Conservation (phyloP, 1,284 basidiomycete species). For the Abortiporus biennis region DNA sequence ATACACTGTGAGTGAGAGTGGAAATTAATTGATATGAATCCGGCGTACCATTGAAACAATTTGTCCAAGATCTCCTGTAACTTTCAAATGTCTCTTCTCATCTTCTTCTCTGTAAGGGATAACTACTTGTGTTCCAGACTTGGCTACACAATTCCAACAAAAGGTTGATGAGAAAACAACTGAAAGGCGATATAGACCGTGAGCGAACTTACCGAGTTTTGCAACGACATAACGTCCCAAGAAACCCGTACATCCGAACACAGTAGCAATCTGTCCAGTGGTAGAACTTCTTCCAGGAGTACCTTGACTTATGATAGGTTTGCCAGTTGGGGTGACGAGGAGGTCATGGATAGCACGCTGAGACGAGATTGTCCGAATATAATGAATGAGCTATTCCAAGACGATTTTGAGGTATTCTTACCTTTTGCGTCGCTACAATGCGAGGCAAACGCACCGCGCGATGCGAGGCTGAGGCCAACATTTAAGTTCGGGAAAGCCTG, state of each 20-base stretch:
- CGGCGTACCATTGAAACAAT: conserved; percentile 90
- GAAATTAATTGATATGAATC: conserved; percentile 9
- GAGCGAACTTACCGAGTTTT: conserved; percentile 67
- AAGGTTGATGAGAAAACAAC: not conserved
- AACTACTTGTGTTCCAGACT: conserved; percentile 90
- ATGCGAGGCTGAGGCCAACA: not conserved
- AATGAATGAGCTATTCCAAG: too few species aligned
- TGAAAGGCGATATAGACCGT: not conserved
- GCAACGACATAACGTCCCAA: conserved; percentile 91
- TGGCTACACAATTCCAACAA: conserved; percentile 49
- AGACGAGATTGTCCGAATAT: conserved; percentile 2
- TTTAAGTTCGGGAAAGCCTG: too few species aligned
- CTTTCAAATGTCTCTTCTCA: conserved; percentile 85
- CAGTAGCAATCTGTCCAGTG: conserved; percentile 89
- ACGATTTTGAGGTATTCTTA: not conserved
- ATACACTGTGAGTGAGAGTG: not conserved
- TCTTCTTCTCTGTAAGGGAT: conserved; percentile 97
- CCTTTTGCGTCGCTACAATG: not conserved
- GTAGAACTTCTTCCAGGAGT: conserved; percentile 83
- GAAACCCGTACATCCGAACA: conserved; percentile 97
- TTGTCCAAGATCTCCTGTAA: conserved; percentile 96
- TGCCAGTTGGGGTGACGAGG: conserved; percentile 52
- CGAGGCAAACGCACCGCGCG: not conserved
- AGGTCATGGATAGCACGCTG: conserved; percentile 73
- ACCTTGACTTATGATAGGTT: conserved; percentile 70